Conservation (phyloP, 441 rosid species). For the Codiaeum variegatum region DNA sequence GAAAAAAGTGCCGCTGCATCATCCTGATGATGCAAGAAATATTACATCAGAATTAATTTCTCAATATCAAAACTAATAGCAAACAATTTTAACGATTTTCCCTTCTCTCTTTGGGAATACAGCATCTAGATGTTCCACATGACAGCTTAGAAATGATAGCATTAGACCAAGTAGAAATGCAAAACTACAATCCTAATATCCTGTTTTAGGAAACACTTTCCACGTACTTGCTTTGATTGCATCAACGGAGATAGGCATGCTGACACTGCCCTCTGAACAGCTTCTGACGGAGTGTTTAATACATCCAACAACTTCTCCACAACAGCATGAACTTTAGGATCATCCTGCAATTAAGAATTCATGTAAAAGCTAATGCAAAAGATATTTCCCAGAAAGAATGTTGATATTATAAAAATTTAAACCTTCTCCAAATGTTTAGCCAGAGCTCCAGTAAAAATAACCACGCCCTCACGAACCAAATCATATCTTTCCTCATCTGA, state of each 20-base stretch:
- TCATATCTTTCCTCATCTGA: constrained; percentile 93
- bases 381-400: constrained; percentile 5
- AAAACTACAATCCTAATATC: constrained; percentile 8
- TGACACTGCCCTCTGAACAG: constrained; percentile 97
- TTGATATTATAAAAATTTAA: constrained; percentile 15
- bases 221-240: constrained; percentile 75
- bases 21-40: constrained; percentile 45
- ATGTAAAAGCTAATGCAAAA: constrained; percentile 16
- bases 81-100: neutral
- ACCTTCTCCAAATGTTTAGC: constrained; percentile 95
- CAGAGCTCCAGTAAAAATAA: constrained; percentile 93
- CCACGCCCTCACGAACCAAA: constrained; percentile 98
- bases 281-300: constrained; percentile 97
- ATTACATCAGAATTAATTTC: constrained; percentile 11
- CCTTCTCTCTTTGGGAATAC: neutral
- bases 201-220: constrained; percentile 8
- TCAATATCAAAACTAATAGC: neutral
- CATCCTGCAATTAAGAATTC: constrained; percentile 58
- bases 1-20: constrained; percentile 75
- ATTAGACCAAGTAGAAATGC: neutral
- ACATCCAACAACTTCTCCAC: constrained; percentile 97
- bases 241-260: constrained; percentile 88
- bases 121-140: neutral
- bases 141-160: neutral
- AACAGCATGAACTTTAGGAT: constrained; percentile 91